Base-by-base conservation (phyloP, 805 yeast species). In the Metschnikowia orientalis region DNA sequence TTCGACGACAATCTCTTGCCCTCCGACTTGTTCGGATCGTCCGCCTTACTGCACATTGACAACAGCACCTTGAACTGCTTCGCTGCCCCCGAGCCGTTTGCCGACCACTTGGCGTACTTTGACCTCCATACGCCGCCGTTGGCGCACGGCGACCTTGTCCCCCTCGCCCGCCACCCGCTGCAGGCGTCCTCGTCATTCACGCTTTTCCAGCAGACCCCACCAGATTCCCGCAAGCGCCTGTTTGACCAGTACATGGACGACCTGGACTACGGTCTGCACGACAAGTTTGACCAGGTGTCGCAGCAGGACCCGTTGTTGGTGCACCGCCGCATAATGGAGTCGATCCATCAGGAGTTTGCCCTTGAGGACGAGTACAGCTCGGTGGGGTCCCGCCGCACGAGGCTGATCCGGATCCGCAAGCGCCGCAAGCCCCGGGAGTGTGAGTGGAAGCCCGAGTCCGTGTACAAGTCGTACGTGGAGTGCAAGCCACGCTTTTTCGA, bases 401-500 rank as follows among this genome's bases (percentile, higher is more conserved):
- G 28, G 2, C 46, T 31, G 16, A 27, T 34, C 14, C 34, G 42
- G 12, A 36, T 40, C 21, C 26, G 43, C 14, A 37, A 34, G 10
- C 31, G 50, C 18, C 33, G 48, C 17, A 36, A 34, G 25, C 47
- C 42, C 9, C 33, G 29, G 20, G 45, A 40, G 17, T 37, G 41
- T 25, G 43, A 42, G 24, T 46, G 50, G 50, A 39, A 42, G 18
- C 48, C 50, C 5, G 50, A 44, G 23, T 42, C 48, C 15, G 45
- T 44, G 11, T 46, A 40, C 29, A 40, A 45, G 22, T 37, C 45
- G 12, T 44, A 32, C 16, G 50, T 42, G 11, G 47, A 41, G 19
- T 37, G 43, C 34, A 59, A 56, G 26, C 50, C 56, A 4, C 37
- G 30, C n/a, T 53, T 49, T 18, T 44, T 56, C 34, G 56, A 56